Percentiles rank a stretch among this genome's conserved stretches.
Conservation (phyloP, 768 basidiomycete genomes). For the Lactifluus rugatus region DNA sequence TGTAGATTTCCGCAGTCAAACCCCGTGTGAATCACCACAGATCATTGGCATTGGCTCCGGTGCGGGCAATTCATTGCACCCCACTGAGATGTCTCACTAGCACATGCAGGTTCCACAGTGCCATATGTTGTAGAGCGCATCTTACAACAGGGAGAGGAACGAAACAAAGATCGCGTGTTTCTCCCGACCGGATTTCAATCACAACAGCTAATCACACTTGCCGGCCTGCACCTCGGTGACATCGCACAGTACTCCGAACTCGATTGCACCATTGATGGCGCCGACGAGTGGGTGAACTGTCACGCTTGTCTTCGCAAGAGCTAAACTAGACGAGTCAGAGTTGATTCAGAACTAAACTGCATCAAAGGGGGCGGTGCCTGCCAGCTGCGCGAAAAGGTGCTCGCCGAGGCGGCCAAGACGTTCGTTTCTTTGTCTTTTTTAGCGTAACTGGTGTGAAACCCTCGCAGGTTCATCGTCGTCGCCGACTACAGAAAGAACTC, state of each 20-base stretch:
- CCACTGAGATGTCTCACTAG: not conserved
- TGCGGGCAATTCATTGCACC: constrained; percentile 22
- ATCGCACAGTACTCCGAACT: constrained; percentile 81
- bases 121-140: constrained; percentile 96
- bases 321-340: constrained; percentile 37
- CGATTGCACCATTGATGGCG: constrained; percentile 97
- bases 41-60: constrained; percentile 85
- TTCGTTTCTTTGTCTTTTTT: constrained; percentile 28
- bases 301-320: not conserved
- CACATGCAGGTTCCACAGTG: constrained; percentile 70
- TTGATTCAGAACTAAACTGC: constrained; percentile 77
- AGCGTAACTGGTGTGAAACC: not conserved
- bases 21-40: constrained; percentile 30
- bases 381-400: constrained; percentile 92
- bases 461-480: constrained; percentile 68
- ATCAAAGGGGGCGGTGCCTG: constrained; percentile 98
- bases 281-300: constrained; percentile 68
- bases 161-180: constrained; percentile 77
- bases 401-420: constrained; percentile 92
- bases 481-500: constrained; percentile 97
- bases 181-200: constrained; percentile 97
- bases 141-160: constrained; percentile 63
- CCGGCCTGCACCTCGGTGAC: constrained; percentile 72
- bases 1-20: not conserved
- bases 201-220: constrained; percentile 83